Percentiles rank a stretch among this genome's conserved stretches.
Conservation (phyloP, 805 yeast species). For the Myxozyma sirexii region DNA sequence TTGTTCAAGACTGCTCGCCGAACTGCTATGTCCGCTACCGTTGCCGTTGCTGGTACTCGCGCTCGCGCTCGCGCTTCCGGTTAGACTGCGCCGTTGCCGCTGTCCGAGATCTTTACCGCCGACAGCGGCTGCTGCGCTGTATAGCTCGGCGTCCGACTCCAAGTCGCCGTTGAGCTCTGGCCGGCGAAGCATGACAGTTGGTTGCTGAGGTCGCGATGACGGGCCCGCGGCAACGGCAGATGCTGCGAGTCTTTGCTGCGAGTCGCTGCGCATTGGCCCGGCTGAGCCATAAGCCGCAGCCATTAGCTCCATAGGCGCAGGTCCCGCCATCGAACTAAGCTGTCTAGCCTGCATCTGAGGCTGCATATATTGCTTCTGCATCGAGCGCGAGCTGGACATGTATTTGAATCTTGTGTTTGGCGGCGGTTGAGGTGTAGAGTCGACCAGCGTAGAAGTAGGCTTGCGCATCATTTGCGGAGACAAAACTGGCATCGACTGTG, state of each 20-base stretch:
- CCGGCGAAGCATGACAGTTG: background rate
- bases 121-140: conserved; percentile 16
- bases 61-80: conserved; percentile 31
- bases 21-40: conserved; percentile 30
- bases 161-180: background rate
- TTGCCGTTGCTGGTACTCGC: conserved; percentile 30
- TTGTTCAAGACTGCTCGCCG: conserved; percentile 33
- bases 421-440: background rate
- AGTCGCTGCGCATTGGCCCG: background rate
- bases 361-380: conserved; percentile 3
- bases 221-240: background rate
- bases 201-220: conserved; percentile 5
- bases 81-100: conserved; percentile 19
- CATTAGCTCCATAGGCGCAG: conserved; percentile 31
- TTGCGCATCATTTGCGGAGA: conserved; percentile 11
- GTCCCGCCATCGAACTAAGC: conserved; percentile 25
- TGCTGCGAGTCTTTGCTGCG: too few species aligned
- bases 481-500: conserved; percentile 4
- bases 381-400: background rate
- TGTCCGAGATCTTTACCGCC: conserved; percentile 7
- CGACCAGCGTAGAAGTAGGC: background rate
- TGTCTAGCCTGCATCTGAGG: conserved; percentile 17
- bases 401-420: conserved; percentile 13
- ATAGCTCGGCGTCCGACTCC: conserved; percentile 9
- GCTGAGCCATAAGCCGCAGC: conserved; percentile 11